Evolutionary conservation across 371 early-diverging fungal genomes (phyloP), one percentile per base, ranked within the genome.

Genomic region (Rhizopus sp.): DNA sequence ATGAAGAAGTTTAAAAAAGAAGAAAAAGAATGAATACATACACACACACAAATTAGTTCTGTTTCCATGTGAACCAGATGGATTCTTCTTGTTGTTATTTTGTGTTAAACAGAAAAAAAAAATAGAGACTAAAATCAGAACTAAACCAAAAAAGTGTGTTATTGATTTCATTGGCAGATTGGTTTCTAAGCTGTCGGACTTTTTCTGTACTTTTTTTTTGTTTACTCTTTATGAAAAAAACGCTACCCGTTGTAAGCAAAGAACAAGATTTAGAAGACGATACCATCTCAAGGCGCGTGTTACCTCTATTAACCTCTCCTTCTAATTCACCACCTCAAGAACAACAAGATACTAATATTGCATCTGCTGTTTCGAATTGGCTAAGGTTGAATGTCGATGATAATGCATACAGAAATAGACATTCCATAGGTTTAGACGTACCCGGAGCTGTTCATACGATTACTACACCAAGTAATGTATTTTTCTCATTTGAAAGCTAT

Each of bases 381-480:
- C 12, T 66, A 29, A 53, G 44, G 12, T 12, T 57, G 12, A 15
- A 34, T 13, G 39, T 47, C 12, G 63, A 63, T 6, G 31, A 47
- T 32, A 13, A 7, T 17, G 15, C n/a, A n/a, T 45, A 45, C 8
- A 47, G 57, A 53, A 40, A 52, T 5, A 52, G 69, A 12, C 60
- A 69, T 45, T 65, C 66, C 0, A 47, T 69, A 10, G 70, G 70
- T 10, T 55, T 70, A 33, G 70, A 70, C 51, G 70, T 70, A 15
- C 70, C 70, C n/a, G 70, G 70, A 15, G 67, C 63, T 38, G 70
- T 70, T 10, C 70, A 70, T 48, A 70, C 67, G 2, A 70, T 62
- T n/a, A 53, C 44, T 16, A 68, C 70, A 13, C 63, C 63, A 9
- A 66, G 66, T 66, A 62, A 59, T 23, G 0, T 23, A 23, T 23